Evolutionary conservation across 2,329 filamentous ascomycete genomes (phyloP).

Genomic region (Niveomyces coronatus): DNA sequence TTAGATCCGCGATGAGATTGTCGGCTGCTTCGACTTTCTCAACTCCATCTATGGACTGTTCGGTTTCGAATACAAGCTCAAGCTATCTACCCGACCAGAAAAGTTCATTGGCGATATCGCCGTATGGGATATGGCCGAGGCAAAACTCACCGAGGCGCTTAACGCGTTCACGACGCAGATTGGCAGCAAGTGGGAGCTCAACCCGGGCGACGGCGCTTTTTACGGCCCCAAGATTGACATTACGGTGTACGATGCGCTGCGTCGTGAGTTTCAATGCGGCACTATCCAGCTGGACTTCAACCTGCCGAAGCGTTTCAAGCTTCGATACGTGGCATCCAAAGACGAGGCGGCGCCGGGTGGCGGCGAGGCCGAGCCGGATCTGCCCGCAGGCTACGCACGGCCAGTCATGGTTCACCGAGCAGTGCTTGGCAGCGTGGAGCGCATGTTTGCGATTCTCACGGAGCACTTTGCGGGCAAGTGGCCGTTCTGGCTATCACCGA

Average conservation of each 20-base stretch:
- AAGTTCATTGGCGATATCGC: conserved; percentile 79
- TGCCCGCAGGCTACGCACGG: conserved; percentile 61
- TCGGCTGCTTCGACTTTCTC: conserved; percentile 79
- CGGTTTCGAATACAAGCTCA: conserved; percentile 70
- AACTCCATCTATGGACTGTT: conserved; percentile 58
- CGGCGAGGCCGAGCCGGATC: conserved; percentile 35
- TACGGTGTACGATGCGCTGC: conserved; percentile 79
- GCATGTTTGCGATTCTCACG: conserved; percentile 62
- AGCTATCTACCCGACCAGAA: conserved; percentile 82
- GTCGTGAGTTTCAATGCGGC: conserved; percentile 50
- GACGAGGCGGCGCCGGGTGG: conserved; percentile 29
- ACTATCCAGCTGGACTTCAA: conserved; percentile 95
- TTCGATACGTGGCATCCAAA: conserved; percentile 41
- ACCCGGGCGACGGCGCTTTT: conserved; percentile 92
- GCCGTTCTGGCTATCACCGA: conserved; percentile 82
- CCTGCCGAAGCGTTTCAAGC: conserved; percentile 39
- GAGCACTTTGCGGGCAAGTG: conserved; percentile 83
- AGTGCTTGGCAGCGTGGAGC: conserved; percentile 60
- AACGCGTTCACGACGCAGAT: conserved; percentile 56
- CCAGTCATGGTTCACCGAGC: conserved; percentile 84
- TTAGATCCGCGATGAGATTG: conserved; percentile 44
- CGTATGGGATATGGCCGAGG: conserved; percentile 84
- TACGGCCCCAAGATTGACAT: conserved; percentile 99
- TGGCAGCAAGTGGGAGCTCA: conserved; percentile 72
- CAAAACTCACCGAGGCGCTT: conserved; percentile 66